These are phyloP conservation scores for Cercophora sp. DNA, from an alignment of 495 filamentous ascomycete species.

Conservation along the genomic window DNA sequence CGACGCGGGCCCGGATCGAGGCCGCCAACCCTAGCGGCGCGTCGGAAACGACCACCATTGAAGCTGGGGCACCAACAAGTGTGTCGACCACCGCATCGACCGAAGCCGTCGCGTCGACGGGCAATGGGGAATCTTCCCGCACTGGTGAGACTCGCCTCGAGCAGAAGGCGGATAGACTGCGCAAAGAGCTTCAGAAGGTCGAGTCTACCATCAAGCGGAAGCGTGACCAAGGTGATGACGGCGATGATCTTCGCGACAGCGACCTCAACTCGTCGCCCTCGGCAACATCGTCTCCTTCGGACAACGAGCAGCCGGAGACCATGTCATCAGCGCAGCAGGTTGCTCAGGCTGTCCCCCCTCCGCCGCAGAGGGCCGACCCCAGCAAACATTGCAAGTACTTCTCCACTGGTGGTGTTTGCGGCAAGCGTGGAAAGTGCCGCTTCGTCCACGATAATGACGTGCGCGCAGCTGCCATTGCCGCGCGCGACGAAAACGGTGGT, in stretches of 20 bases:
- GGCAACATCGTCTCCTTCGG: constrained; percentile 35
- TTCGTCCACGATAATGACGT: constrained; percentile 55
- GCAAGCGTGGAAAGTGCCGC: constrained; percentile 62
- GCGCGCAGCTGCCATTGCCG: constrained; percentile 49
- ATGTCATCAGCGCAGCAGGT: constrained; percentile 38
- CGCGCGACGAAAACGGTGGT: constrained; percentile 50
- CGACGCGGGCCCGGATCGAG: constrained; percentile 62
- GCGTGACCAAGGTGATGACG: constrained; percentile 53
- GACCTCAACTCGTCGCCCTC: constrained; percentile 36
- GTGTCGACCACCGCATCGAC: no score
- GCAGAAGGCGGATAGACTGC: constrained; percentile 46
- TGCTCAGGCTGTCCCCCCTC: constrained; percentile 30
- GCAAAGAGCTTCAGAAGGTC: constrained; percentile 47
- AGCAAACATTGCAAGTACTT: constrained; percentile 58
- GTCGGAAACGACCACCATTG: constrained; percentile 22
- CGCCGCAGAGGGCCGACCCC: constrained; percentile 46
- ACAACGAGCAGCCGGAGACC: constrained; percentile 48
- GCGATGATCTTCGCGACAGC: constrained; percentile 49
- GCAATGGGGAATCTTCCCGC: no score
- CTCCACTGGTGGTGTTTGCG: constrained; percentile 56
- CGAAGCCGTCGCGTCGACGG: no score
- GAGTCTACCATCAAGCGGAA: constrained; percentile 55
- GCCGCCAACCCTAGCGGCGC: constrained; percentile 31
- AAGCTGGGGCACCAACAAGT: no score
- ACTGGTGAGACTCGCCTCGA: constrained; percentile 36